Evolutionary conservation across 257 asterid genomes (phyloP).

Genomic region (Verbena officinalis): DNA sequence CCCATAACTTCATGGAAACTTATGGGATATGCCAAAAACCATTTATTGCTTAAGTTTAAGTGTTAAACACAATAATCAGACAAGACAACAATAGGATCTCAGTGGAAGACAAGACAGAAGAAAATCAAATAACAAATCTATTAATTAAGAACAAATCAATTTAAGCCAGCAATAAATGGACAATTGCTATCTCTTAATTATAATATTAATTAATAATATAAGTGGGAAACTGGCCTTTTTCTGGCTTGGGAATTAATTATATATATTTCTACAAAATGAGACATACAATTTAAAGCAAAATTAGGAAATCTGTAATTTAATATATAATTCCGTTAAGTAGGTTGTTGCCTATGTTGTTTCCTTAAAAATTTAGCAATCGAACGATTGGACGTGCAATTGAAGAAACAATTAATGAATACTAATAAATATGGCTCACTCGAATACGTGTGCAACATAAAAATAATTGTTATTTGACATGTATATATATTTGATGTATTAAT

Average conservation of each 20-base stretch:
- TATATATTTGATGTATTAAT: too few relatives aligned
- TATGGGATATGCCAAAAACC: neutral
- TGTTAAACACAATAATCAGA: neutral
- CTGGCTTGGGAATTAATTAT: neutral
- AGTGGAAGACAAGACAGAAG: conserved; percentile 19
- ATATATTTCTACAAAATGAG: neutral
- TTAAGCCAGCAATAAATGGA: neutral
- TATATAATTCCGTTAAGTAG: neutral
- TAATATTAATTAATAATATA: neutral
- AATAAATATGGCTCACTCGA: too few relatives aligned
- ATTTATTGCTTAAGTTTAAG: neutral
- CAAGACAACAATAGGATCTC: neutral
- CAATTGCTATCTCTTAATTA: neutral
- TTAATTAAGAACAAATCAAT: conserved; percentile 13
- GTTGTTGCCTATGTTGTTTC: neutral
- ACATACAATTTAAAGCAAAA: conserved; percentile 20
- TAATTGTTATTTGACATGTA: too few relatives aligned
- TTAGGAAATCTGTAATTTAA: neutral
- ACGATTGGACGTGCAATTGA: conserved; percentile 27
- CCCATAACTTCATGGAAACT: too few relatives aligned
- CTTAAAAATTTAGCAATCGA: conserved; percentile 8
- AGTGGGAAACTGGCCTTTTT: too few relatives aligned
- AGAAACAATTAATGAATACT: conserved; percentile 7
- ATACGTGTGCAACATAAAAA: too few relatives aligned
- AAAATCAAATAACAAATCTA: conserved; percentile 3